These are phyloP conservation scores for Nevesoporus exiguus DNA, from an alignment of 768 basidiomycete genomes.

Conservation along the genomic window DNA sequence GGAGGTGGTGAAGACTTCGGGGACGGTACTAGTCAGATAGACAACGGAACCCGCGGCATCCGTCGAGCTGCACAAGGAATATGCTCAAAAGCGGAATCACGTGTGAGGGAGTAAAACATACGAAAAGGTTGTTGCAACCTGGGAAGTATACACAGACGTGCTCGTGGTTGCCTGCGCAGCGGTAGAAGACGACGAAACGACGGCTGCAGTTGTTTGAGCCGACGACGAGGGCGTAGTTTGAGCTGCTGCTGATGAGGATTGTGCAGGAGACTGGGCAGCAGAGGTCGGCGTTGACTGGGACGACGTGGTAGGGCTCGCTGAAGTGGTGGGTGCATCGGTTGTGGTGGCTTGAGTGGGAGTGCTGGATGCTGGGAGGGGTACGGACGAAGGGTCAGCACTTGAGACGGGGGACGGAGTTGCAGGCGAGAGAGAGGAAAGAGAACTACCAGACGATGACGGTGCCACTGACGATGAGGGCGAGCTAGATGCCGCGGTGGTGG, in stretches of 20 bases:
- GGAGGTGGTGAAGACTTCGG: slow-evolving; percentile 16
- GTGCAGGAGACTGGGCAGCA: background rate
- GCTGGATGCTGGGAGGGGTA: slow-evolving; percentile 4
- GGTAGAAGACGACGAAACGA: background rate
- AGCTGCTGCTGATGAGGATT: background rate
- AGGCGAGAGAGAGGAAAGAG: slow-evolving; percentile 9
- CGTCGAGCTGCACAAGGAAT: slow-evolving; percentile 18
- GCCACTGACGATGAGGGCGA: background rate
- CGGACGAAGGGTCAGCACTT: slow-evolving; percentile 16
- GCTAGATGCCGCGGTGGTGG: slow-evolving; percentile 5
- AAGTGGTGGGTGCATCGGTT: background rate
- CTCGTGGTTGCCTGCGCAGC: background rate
- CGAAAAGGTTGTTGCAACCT: slow-evolving; percentile 15
- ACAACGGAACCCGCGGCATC: slow-evolving; percentile 19
- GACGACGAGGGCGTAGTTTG: background rate
- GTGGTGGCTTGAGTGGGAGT: background rate
- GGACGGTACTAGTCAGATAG: slow-evolving; percentile 16
- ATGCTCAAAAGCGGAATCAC: background rate
- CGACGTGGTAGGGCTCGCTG: slow-evolving; percentile 6
- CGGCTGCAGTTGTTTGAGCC: background rate
- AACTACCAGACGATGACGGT: slow-evolving; percentile 16
- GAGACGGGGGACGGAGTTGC: slow-evolving; percentile 2
- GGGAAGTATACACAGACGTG: slow-evolving; percentile 14
- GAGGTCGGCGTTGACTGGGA: slow-evolving; percentile 3
- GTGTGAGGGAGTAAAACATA: slow-evolving; percentile 7